Conservation (phyloP, 2,329 filamentous ascomycete genomes). For the Waltergamsia citrina region DNA sequence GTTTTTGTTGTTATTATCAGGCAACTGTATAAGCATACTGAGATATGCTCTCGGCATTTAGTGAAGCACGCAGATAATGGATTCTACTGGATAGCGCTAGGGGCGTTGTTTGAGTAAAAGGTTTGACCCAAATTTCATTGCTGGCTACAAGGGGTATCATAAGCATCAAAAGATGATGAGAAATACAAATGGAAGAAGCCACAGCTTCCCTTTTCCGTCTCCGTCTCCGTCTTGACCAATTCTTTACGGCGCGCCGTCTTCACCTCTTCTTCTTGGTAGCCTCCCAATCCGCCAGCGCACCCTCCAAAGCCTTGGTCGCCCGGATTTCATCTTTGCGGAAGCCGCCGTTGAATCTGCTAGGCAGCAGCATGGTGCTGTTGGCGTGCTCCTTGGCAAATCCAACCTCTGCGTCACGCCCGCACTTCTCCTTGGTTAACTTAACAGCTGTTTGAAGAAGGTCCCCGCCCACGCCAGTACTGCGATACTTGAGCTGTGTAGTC, state of each 20-base stretch:
- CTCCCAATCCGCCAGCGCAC: slow-evolving; percentile 40
- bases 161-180: background rate
- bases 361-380: slow-evolving; percentile 57
- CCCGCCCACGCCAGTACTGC: slow-evolving; percentile 61
- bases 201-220: background rate
- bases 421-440: slow-evolving; percentile 54
- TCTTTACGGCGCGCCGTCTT: slow-evolving; percentile 14
- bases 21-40: no score
- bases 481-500: slow-evolving; percentile 64
- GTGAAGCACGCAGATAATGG: no score
- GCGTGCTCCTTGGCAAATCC: slow-evolving; percentile 72
- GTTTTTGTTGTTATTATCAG: no score
- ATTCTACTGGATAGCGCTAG: no score
- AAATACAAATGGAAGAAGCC: background rate
- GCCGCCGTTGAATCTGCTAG: slow-evolving; percentile 49
- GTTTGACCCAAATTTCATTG: no score
- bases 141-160: slow-evolving; percentile 3
- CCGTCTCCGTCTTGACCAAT: background rate
- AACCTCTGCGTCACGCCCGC: slow-evolving; percentile 57
- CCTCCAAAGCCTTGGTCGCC: slow-evolving; percentile 43
- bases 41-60: no score
- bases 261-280: slow-evolving; percentile 35
- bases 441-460: slow-evolving; percentile 68
- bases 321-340: slow-evolving; percentile 51
- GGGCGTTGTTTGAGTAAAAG: no score